A percentile compares a stretch with the other conserved stretches of the same genome.
Evolutionary conservation across 352 stramenopile genomes (phyloP).

Genomic region (Pythium chondricola): DNA sequence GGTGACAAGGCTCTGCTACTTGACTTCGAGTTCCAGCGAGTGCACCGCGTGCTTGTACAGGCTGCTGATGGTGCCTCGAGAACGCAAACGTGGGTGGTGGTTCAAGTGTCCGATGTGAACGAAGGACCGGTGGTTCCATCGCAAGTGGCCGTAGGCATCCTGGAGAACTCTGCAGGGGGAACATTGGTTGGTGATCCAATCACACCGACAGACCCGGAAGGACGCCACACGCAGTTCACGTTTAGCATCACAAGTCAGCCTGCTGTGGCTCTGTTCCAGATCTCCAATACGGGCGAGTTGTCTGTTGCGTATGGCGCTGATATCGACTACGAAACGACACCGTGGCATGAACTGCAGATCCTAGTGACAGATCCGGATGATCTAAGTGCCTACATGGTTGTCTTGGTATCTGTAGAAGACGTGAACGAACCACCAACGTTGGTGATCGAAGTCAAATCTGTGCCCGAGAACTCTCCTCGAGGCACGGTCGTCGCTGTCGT

Average conservation of each 20-base stretch:
- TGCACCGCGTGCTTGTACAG: conserved; percentile 12
- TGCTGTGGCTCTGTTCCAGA: conserved; percentile 2
- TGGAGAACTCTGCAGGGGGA: conserved; percentile 8
- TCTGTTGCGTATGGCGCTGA: conserved; percentile 1
- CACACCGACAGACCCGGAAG: conserved; percentile 18
- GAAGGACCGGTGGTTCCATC: conserved; percentile 13
- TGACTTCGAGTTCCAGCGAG: conserved; percentile 16
- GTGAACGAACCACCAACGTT: conserved; percentile 29
- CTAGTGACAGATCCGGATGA: conserved; percentile 18
- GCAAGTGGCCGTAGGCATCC: neutral
- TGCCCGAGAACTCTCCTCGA: conserved; percentile 36
- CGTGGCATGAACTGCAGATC: conserved; percentile 16
- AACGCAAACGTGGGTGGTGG: conserved; percentile 4
- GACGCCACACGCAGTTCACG: conserved; percentile 11
- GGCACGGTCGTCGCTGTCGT: conserved; percentile 36
- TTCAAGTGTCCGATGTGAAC: conserved; percentile 23
- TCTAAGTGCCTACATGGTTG: conserved; percentile 3
- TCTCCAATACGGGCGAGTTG: conserved; percentile 7
- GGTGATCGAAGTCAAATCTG: conserved; percentile 4
- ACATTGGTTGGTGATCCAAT: conserved; percentile 10
- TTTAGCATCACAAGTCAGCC: conserved; percentile 4
- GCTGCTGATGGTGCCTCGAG: conserved; percentile 1
- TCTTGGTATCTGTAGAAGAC: conserved; percentile 21
- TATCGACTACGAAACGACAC: conserved; percentile 17
- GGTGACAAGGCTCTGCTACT: conserved; percentile 2